Evolutionary conservation across 179 eudicot species (phyloP).

Genomic region (Heliamphora pulchella): DNA sequence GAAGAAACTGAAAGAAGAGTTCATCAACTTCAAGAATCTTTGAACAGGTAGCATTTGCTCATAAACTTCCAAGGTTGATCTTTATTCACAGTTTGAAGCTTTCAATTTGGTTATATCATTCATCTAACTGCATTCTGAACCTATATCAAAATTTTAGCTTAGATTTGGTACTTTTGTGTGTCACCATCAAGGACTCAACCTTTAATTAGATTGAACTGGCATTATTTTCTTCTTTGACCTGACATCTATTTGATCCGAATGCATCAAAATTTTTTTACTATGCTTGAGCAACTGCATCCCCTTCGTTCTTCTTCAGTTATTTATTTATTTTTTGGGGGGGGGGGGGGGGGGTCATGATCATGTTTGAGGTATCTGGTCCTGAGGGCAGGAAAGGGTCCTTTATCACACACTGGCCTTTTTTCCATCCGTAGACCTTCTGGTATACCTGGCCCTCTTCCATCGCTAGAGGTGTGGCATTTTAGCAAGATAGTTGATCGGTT

Average conservation of each 20-base stretch:
- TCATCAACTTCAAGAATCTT: conserved; percentile 67
- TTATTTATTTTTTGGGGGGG: too few relatives aligned
- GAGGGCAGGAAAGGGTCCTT: too few relatives aligned
- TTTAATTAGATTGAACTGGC: neutral
- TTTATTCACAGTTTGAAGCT: neutral
- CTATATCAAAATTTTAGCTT: neutral
- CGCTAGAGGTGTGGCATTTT: too few relatives aligned
- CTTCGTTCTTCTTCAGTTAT: too few relatives aligned
- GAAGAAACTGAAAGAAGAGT: conserved; percentile 79
- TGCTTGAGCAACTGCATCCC: neutral
- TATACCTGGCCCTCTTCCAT: too few relatives aligned
- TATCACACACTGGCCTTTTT: too few relatives aligned
- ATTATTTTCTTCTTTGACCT: neutral
- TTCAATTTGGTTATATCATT: neutral
- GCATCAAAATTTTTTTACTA: neutral
- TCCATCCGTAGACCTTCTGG: too few relatives aligned
- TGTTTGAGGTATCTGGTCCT: too few relatives aligned
- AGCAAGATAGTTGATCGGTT: too few relatives aligned
- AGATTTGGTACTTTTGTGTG: neutral
- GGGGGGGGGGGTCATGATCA: too few relatives aligned
- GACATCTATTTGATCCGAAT: neutral
- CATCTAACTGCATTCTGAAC: neutral
- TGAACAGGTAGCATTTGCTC: conserved; percentile 51
- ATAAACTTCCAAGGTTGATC: conserved; percentile 9
- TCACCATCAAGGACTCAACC: neutral